Evolutionary conservation across 176 grass and related monocot species (phyloP).

Genomic region (Phoenix dactylifera): DNA sequence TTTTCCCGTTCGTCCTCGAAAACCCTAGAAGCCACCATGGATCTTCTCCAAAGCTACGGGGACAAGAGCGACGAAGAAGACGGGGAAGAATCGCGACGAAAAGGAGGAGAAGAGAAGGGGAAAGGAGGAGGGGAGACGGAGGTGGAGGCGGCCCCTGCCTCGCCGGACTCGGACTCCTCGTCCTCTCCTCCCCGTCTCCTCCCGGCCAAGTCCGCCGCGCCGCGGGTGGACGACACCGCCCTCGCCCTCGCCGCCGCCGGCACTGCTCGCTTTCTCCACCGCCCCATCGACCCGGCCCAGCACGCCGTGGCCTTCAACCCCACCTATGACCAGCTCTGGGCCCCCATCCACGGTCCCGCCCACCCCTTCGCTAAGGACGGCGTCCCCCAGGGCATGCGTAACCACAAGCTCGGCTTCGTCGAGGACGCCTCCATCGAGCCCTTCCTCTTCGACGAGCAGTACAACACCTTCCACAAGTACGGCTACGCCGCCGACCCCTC

Average conservation of each 20-base stretch:
- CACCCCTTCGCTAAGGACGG: constrained; percentile 66
- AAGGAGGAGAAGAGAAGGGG: background rate
- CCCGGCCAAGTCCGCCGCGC: constrained; percentile 65
- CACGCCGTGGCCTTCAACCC: constrained; percentile 86
- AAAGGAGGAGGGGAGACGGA: background rate
- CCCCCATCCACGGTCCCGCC: constrained; percentile 67
- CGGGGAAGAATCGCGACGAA: too few species aligned
- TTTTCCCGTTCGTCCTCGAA: too few species aligned
- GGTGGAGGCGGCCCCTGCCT: constrained; percentile 27
- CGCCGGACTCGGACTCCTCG: constrained; percentile 33
- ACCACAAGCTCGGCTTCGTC: constrained; percentile 95
- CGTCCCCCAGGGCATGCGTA: constrained; percentile 60
- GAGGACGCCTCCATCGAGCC: constrained; percentile 79
- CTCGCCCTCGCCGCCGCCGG: constrained; percentile 56
- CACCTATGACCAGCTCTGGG: constrained; percentile 91
- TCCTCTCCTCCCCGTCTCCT: constrained; percentile 47
- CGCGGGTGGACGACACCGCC: constrained; percentile 74
- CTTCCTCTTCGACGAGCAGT: constrained; percentile 97
- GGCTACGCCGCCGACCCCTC: constrained; percentile 87
- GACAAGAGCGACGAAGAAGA: too few species aligned
- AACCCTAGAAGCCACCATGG: too few species aligned
- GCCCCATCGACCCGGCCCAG: constrained; percentile 69
- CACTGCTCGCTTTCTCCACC: constrained; percentile 30
- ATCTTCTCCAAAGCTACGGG: too few species aligned
- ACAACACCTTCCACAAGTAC: constrained; percentile 88